Conservation (phyloP, 371 early-diverging fungal species). For the Coemansia sp. region DNA sequence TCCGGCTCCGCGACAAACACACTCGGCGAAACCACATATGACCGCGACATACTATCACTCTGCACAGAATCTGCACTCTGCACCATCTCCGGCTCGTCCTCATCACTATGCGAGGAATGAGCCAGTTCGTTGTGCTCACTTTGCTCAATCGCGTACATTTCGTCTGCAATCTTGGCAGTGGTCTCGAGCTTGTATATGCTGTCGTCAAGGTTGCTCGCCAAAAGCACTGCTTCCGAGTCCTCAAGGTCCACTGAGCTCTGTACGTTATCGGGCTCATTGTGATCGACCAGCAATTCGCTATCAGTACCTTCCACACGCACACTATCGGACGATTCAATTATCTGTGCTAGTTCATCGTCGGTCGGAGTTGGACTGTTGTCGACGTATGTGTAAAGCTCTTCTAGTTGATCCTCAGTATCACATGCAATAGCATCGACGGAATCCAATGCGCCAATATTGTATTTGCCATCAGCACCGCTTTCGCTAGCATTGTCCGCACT, state of each 20-base stretch:
- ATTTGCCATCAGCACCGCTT: neutral
- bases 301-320: neutral
- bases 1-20: constrained; percentile 21
- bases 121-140: constrained; percentile 12
- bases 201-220: constrained; percentile 34
- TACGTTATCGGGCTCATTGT: neutral
- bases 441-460: constrained; percentile 3
- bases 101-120: neutral
- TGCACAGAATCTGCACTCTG: neutral
- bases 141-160: constrained; percentile 25
- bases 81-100: constrained; percentile 2
- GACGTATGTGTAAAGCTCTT: constrained; percentile 6
- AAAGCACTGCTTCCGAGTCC: constrained; percentile 42
- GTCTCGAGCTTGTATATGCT: constrained; percentile 33
- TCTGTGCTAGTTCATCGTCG: neutral
- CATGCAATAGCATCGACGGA: neutral
- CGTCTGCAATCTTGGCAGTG: constrained; percentile 11
- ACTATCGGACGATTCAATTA: neutral
- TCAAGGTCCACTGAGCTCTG: constrained; percentile 27
- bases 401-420: constrained; percentile 39
- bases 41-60: neutral
- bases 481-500: neutral
- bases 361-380: neutral
- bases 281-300: neutral
- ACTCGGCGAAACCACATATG: constrained; percentile 34